Percentiles rank a stretch among this genome's conserved stretches.
These are phyloP conservation scores for Lophium mytilinum DNA, from an alignment of 495 filamentous ascomycete species.

Conservation along the genomic window DNA sequence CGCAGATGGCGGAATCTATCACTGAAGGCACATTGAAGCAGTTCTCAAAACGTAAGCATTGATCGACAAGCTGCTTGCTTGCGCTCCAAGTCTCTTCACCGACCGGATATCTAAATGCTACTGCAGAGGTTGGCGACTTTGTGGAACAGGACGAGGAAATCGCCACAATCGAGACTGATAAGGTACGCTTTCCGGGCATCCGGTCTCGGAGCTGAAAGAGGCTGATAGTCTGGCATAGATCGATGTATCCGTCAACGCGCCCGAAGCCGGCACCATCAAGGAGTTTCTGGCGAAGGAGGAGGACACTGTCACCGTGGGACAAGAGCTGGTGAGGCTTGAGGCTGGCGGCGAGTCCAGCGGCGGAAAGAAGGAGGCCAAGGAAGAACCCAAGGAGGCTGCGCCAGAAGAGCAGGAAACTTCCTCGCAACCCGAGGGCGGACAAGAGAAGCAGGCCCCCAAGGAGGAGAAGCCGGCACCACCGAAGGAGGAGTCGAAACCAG, in stretches of 20 bases:
- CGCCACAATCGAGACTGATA: slow-evolving; percentile 99
- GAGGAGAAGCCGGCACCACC: slow-evolving; percentile 20
- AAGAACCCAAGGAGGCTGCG: slow-evolving; percentile 54
- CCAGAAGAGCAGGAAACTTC: slow-evolving; percentile 48
- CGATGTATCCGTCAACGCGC: slow-evolving; percentile 91
- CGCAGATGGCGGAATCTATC: slow-evolving; percentile 97
- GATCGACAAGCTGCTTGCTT: background rate
- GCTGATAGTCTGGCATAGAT: slow-evolving; percentile 48
- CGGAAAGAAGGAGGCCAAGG: slow-evolving; percentile 42
- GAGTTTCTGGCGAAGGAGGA: slow-evolving; percentile 90
- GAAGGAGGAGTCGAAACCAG: slow-evolving; percentile 25
- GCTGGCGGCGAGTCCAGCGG: slow-evolving; percentile 55
- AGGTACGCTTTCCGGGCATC: slow-evolving; percentile 51
- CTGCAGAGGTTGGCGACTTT: slow-evolving; percentile 75
- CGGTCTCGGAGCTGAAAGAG: background rate
- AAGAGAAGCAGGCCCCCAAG: slow-evolving; percentile 26
- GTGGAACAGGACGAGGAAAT: slow-evolving; percentile 97
- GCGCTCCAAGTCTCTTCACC: background rate
- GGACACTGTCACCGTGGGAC: slow-evolving; percentile 90
- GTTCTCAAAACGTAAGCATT: slow-evolving; percentile 68
- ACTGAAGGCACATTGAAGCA: slow-evolving; percentile 96
- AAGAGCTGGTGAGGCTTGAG: slow-evolving; percentile 81
- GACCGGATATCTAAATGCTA: background rate
- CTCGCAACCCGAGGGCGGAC: slow-evolving; percentile 42
- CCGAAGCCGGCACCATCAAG: slow-evolving; percentile 82